A percentile compares a stretch with the other conserved stretches of the same genome.
phyloP scores from a whole-genome alignment of 2,329 filamentous ascomycete genomes.

The Fusarium sp. region DNA sequence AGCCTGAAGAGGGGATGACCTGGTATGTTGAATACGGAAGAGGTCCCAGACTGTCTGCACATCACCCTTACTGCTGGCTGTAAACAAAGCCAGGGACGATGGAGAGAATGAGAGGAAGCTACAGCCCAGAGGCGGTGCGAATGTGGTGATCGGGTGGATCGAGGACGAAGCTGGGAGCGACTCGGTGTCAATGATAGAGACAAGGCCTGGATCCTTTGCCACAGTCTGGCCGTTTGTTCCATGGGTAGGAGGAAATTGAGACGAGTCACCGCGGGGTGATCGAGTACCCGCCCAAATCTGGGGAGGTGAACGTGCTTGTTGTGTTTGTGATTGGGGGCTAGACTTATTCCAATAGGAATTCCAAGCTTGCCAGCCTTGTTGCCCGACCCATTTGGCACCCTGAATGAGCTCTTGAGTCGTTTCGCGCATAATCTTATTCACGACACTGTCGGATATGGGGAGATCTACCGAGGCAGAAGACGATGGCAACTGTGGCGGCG shows the following conservation, averaged over 20 bases:
- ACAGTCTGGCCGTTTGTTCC: slow-evolving; percentile 67
- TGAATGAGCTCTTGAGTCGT: slow-evolving; percentile 82
- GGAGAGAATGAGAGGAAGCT: slow-evolving; percentile 85
- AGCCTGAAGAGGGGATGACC: slow-evolving; percentile 68
- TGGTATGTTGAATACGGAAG: slow-evolving; percentile 72
- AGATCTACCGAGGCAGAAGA: slow-evolving; percentile 76
- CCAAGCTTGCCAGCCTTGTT: slow-evolving; percentile 81
- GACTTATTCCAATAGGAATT: slow-evolving; percentile 82
- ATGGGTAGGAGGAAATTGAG: slow-evolving; percentile 80
- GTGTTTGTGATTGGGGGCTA: slow-evolving; percentile 56
- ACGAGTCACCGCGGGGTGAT: slow-evolving; percentile 58
- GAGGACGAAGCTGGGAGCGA: slow-evolving; percentile 63
- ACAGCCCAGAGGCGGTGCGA: slow-evolving; percentile 77
- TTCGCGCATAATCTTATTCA: slow-evolving; percentile 82
- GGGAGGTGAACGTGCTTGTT: slow-evolving; percentile 58
- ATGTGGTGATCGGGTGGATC: slow-evolving; percentile 75
- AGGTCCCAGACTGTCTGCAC: slow-evolving; percentile 85
- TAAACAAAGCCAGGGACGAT: slow-evolving; percentile 78
- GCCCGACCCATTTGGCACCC: slow-evolving; percentile 79
- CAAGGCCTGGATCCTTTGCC: slow-evolving; percentile 75
- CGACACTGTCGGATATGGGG: slow-evolving; percentile 76
- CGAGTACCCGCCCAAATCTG: slow-evolving; percentile 61
- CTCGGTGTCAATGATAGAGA: slow-evolving; percentile 80
- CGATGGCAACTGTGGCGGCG: slow-evolving; percentile 75
- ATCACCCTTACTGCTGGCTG: slow-evolving; percentile 85